Conservation (phyloP, 1,139 yeast genomes). For the Hanseniaspora sp. region DNA sequence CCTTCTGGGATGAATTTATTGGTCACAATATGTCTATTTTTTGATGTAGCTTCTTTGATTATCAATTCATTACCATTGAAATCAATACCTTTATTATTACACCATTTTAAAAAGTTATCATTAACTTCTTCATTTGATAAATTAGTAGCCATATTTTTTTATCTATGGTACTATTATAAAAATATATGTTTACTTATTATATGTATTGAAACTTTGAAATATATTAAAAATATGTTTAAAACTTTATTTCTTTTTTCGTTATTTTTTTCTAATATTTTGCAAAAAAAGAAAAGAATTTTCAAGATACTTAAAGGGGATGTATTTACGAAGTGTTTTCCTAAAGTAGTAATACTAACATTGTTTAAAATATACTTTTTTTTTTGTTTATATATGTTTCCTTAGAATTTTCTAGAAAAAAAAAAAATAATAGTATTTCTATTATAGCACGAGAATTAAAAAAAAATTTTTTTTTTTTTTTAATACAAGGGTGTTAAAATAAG, state of each 20-base stretch:
- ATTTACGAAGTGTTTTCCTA: too few relatives aligned
- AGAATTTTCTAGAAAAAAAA: slow-evolving; percentile 4
- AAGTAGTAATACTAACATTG: too few relatives aligned
- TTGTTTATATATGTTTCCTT: too few relatives aligned
- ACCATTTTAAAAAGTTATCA: slow-evolving; percentile 8
- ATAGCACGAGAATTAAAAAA: too few relatives aligned
- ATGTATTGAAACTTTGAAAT: neutral
- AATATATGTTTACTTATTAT: neutral
- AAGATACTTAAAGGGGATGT: too few relatives aligned
- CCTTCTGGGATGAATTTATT: slow-evolving; percentile 43
- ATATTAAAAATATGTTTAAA: too few relatives aligned
- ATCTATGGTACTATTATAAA: neutral
- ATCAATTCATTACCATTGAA: slow-evolving; percentile 4
- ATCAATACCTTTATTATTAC: slow-evolving; percentile 5
- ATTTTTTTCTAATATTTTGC: too few relatives aligned
- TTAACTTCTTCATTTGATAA: neutral
- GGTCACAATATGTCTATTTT: slow-evolving; percentile 39
- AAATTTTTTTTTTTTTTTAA: too few relatives aligned
- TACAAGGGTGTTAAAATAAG: too few relatives aligned
- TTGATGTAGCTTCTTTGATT: slow-evolving; percentile 7
- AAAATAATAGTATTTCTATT: neutral
- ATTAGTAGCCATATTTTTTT: neutral
- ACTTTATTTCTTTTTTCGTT: too few relatives aligned
- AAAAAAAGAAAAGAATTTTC: too few relatives aligned
- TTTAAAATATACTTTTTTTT: too few relatives aligned